A percentile compares a stretch with the other conserved stretches of the same genome.
Evolutionary conservation across 129 eudicot genomes (phyloP).

Genomic region (carrot (Daucus carota)): DNA sequence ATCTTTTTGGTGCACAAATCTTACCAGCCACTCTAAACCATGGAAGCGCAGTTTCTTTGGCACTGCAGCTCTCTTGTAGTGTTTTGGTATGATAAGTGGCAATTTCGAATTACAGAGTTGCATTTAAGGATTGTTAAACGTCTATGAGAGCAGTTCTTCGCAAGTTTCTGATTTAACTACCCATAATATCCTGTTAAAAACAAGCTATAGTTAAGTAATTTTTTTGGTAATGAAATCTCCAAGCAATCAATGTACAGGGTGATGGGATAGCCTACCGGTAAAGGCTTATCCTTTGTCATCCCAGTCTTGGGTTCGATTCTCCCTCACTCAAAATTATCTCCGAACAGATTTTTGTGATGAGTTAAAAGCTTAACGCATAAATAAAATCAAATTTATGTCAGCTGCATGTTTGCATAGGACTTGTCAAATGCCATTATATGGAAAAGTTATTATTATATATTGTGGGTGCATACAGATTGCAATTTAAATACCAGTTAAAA

Average conservation of each 20-base stretch:
- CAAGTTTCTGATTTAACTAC: background rate
- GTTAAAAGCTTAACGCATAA: too few species aligned
- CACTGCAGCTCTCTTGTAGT: conserved; percentile 98
- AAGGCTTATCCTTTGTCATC: too few species aligned
- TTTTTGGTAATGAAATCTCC: too few species aligned
- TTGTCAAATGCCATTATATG: too few species aligned
- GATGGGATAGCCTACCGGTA: too few species aligned
- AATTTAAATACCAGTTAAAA: background rate
- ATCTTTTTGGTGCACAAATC: conserved; percentile 62
- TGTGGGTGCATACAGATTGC: background rate
- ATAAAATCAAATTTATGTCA: background rate
- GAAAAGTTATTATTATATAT: too few species aligned
- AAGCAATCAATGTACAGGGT: background rate
- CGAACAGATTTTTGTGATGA: too few species aligned
- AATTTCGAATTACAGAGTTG: background rate
- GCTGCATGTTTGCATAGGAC: background rate
- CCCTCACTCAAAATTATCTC: too few species aligned
- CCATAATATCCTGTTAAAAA: background rate
- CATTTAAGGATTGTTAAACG: conserved; percentile 10
- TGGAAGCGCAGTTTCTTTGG: conserved; percentile 79
- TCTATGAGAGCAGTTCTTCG: conserved; percentile 1
- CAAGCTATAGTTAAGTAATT: too few species aligned
- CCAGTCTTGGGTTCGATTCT: too few species aligned
- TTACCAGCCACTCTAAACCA: conserved; percentile 68
- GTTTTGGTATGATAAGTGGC: conserved; percentile 56